Evolutionary conservation across 768 basidiomycete genomes (phyloP).

Genomic region (Mycena pura): DNA sequence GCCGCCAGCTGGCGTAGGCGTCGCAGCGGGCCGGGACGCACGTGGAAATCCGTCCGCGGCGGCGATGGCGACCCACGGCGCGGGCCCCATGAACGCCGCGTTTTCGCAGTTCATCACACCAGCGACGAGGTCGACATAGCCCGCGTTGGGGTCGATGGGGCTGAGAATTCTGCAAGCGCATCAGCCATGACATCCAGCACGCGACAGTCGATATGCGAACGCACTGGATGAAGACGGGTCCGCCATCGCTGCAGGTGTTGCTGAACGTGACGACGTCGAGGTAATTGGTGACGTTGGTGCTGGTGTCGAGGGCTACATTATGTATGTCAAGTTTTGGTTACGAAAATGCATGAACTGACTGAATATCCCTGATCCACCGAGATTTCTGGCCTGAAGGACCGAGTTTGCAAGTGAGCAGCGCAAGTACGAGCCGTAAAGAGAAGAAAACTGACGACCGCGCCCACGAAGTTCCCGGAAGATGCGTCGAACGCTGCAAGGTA

Average conservation of each 20-base stretch:
- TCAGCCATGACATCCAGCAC: neutral
- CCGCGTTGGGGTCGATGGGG: neutral
- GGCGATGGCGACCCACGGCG: conserved; percentile 1
- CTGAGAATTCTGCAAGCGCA: neutral
- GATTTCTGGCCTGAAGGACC: neutral
- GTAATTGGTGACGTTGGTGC: conserved; percentile 4
- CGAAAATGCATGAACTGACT: neutral
- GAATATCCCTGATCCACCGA: conserved; percentile 11
- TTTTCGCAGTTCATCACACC: neutral
- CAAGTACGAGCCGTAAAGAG: neutral
- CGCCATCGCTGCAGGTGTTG: conserved; percentile 10
- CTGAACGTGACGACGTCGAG: conserved; percentile 1
- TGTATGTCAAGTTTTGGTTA: no score
- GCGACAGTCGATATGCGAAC: no score
- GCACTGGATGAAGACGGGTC: conserved; percentile 9
- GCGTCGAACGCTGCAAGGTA: conserved; percentile 13
- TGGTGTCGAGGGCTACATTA: neutral
- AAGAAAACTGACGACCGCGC: conserved; percentile 11
- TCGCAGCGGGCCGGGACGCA: neutral
- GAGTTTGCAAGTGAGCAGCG: neutral
- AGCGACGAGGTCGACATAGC: neutral
- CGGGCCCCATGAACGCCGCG: neutral
- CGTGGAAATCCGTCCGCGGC: conserved; percentile 11
- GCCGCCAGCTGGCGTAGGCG: no score
- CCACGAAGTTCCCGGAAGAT: neutral